These are phyloP conservation scores for Penicillium atrosanguineum DNA, from an alignment of 495 filamentous ascomycete species.

Conservation along the genomic window DNA sequence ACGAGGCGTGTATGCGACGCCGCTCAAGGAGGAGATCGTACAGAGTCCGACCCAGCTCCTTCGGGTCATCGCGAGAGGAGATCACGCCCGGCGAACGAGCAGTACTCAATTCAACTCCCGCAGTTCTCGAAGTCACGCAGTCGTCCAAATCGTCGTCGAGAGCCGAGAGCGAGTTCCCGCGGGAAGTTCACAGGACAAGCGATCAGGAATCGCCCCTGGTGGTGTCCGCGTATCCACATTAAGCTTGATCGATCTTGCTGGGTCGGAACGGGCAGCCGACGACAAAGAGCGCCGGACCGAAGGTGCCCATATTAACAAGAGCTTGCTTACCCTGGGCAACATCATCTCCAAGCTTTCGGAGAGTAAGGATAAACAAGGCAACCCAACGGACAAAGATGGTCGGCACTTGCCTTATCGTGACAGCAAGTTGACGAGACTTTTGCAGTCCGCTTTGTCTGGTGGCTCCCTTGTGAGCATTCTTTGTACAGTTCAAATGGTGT, in stretches of 20 bases:
- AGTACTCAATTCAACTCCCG: slow-evolving; percentile 96
- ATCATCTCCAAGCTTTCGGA: slow-evolving; percentile 88
- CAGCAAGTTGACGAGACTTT: slow-evolving; percentile 89
- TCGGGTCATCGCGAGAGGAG: slow-evolving; percentile 90
- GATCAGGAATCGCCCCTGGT: slow-evolving; percentile 75
- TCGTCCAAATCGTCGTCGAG: slow-evolving; percentile 98
- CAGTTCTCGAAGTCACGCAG: slow-evolving; percentile 95
- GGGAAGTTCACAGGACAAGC: slow-evolving; percentile 62
- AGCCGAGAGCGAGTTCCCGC: slow-evolving; percentile 77
- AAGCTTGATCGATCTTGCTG: slow-evolving; percentile 93
- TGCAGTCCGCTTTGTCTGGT: slow-evolving; percentile 91
- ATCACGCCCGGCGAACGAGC: slow-evolving; percentile 81
- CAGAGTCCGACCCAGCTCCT: slow-evolving; percentile 95
- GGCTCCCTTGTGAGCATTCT: slow-evolving; percentile 95
- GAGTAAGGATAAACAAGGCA: slow-evolving; percentile 78
- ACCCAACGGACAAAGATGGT: slow-evolving; percentile 70
- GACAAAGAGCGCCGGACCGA: slow-evolving; percentile 92
- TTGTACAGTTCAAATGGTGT: slow-evolving; percentile 84
- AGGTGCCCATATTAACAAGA: slow-evolving; percentile 98
- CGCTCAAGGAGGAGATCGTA: slow-evolving; percentile 96
- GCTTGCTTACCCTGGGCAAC: slow-evolving; percentile 88
- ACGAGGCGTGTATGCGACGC: slow-evolving; percentile 92
- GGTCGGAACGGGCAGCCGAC: slow-evolving; percentile 93
- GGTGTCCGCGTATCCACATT: slow-evolving; percentile 94
- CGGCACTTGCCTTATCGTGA: slow-evolving; percentile 95